phyloP scores from a whole-genome alignment of 2,329 filamentous ascomycete genomes.

The Tolypocladium nubicola region DNA sequence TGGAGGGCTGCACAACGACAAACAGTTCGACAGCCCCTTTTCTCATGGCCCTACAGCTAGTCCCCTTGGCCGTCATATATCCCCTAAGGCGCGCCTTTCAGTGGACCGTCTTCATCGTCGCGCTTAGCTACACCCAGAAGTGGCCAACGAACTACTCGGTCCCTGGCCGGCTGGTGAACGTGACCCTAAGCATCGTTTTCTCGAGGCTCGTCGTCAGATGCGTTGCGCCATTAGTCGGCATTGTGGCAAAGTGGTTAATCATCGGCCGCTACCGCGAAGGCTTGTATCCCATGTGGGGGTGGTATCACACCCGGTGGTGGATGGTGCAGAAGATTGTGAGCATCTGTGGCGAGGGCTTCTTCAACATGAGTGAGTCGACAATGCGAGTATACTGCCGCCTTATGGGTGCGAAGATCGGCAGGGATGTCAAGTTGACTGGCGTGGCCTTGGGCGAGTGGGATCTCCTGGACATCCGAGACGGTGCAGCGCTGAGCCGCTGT shows the following conservation, averaged over 20 bases:
- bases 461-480: slow-evolving; percentile 41
- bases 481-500: slow-evolving; percentile 34
- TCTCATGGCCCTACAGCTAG: slow-evolving; percentile 37
- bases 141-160: slow-evolving; percentile 28
- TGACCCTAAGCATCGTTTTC: slow-evolving; percentile 32
- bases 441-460: slow-evolving; percentile 44
- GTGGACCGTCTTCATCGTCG: slow-evolving; percentile 41
- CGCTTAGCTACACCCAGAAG: slow-evolving; percentile 27
- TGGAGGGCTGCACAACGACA: slow-evolving; percentile 26
- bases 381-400: slow-evolving; percentile 36
- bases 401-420: slow-evolving; percentile 42
- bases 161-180: slow-evolving; percentile 35
- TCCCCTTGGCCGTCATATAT: slow-evolving; percentile 38
- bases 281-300: slow-evolving; percentile 48
- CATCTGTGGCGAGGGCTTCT: slow-evolving; percentile 37
- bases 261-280: slow-evolving; percentile 42
- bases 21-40: slow-evolving; percentile 38
- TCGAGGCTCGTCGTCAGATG: slow-evolving; percentile 27
- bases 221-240: slow-evolving; percentile 34
- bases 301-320: slow-evolving; percentile 50
- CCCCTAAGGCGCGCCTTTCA: slow-evolving; percentile 39
- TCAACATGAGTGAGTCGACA: slow-evolving; percentile 26
- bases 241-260: slow-evolving; percentile 42
- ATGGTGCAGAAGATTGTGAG: slow-evolving; percentile 41
- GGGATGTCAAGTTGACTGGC: slow-evolving; percentile 34